phyloP scores from a whole-genome alignment of 352 stramenopile species.

The Peronospora destructor region DNA sequence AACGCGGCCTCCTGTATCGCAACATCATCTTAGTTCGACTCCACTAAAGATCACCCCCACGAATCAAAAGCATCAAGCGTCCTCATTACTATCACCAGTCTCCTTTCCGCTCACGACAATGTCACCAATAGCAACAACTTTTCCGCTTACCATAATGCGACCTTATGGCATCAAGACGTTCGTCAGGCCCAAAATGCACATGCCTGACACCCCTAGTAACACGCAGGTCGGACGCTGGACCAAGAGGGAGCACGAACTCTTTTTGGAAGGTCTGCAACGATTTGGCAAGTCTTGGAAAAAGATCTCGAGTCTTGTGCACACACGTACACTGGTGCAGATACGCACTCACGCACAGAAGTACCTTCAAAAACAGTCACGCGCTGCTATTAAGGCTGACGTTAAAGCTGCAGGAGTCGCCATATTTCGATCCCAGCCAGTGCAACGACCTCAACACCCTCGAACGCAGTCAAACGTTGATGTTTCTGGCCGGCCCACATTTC shows the following conservation, averaged over 20 bases:
- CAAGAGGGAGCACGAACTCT: conserved; percentile 84
- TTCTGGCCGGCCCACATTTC: background rate
- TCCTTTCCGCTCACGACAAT: background rate
- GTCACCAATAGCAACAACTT: background rate
- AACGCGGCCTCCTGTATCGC: background rate
- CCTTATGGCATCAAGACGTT: conserved; percentile 1
- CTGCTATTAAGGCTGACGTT: conserved; percentile 35
- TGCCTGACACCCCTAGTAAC: background rate
- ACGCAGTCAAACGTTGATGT: conserved; percentile 3
- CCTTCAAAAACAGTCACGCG: conserved; percentile 78
- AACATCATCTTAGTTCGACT: conserved; percentile 9
- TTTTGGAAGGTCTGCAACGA: conserved; percentile 76
- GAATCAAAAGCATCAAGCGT: conserved; percentile 13
- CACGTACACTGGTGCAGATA: conserved; percentile 90
- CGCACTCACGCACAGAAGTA: conserved; percentile 97
- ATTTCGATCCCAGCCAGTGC: background rate
- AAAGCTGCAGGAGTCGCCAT: conserved; percentile 13
- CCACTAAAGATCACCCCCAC: conserved; percentile 1
- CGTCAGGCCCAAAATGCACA: background rate
- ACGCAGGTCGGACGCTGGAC: conserved; percentile 81
- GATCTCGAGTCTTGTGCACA: conserved; percentile 75
- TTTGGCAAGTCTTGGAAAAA: conserved; percentile 91
- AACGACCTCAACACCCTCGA: conserved; percentile 4
- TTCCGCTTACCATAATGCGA: conserved; percentile 6
- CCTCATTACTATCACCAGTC: background rate